These are phyloP conservation scores for Sphagnum magellanicum DNA, from an alignment of 228 moss, liverwort and hornwort species.

Conservation along the genomic window DNA sequence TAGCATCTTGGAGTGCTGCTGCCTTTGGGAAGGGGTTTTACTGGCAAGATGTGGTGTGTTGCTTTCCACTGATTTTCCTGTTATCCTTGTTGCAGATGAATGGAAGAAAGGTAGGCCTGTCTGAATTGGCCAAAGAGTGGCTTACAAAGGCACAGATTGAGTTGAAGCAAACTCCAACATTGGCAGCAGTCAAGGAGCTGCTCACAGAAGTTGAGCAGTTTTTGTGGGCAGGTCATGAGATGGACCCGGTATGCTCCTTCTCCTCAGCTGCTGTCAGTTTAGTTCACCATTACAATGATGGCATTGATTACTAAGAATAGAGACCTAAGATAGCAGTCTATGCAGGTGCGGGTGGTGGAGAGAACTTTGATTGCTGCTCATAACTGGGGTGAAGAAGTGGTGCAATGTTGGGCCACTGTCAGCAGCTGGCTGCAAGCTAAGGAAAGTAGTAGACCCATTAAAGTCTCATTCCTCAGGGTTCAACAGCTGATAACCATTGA, in stretches of 20 bases:
- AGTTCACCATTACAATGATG: too few species aligned
- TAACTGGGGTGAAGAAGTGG: constrained; percentile 86
- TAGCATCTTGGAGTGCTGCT: too few species aligned
- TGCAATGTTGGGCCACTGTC: constrained; percentile 37
- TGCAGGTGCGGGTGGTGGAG: constrained; percentile 70
- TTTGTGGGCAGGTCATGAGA: constrained; percentile 92
- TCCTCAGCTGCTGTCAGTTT: too few species aligned
- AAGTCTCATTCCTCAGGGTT: constrained; percentile 43
- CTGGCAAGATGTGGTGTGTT: too few species aligned
- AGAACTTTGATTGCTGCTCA: constrained; percentile 54
- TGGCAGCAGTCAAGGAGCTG: constrained; percentile 60
- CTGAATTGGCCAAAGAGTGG: constrained; percentile 76
- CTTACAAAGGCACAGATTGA: constrained; percentile 54
- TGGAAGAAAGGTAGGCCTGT: too few species aligned
- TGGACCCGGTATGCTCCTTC: constrained; percentile 61
- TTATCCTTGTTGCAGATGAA: constrained; percentile 35
- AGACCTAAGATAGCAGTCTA: constrained; percentile 1
- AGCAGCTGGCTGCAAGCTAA: constrained; percentile 37
- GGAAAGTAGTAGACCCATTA: constrained; percentile 31
- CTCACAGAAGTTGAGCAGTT: constrained; percentile 79
- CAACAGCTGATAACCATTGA: constrained; percentile 54
- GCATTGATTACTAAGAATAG: too few species aligned
- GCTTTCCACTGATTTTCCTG: too few species aligned
- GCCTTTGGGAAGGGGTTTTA: too few species aligned
- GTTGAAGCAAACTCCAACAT: constrained; percentile 39